A percentile compares a stretch with the other conserved stretches of the same genome.
Conservation (phyloP, 768 basidiomycete genomes). For the Mycena albidolilacea region DNA sequence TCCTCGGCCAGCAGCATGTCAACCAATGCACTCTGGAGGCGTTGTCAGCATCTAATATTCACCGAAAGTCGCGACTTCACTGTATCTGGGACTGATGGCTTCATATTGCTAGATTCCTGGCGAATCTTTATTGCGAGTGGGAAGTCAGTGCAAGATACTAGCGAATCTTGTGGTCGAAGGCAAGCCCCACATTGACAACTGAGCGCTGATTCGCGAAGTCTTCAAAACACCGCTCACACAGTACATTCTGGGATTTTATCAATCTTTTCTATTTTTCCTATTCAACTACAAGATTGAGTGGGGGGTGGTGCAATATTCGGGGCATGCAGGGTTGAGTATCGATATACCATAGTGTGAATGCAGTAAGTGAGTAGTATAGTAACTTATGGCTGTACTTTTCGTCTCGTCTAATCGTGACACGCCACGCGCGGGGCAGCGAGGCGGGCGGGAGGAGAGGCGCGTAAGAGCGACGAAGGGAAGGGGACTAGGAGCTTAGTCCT, state of each 20-base stretch:
- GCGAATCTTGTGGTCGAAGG: too few relatives aligned
- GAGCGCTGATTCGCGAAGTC: background rate
- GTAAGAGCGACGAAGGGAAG: slow-evolving; percentile 27
- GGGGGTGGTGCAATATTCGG: slow-evolving; percentile 8
- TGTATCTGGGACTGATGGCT: background rate
- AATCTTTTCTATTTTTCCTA: slow-evolving; percentile 36
- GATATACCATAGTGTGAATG: slow-evolving; percentile 41
- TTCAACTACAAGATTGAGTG: slow-evolving; percentile 37
- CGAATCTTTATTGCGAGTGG: too few relatives aligned
- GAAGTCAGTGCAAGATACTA: too few relatives aligned
- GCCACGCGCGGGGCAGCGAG: slow-evolving; percentile 19
- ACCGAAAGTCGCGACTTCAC: background rate
- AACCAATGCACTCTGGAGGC: slow-evolving; percentile 8
- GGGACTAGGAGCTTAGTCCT: slow-evolving; percentile 68
- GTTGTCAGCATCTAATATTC: background rate
- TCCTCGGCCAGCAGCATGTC: slow-evolving; percentile 20
- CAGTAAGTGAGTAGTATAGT: slow-evolving; percentile 33
- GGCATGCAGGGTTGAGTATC: slow-evolving; percentile 33
- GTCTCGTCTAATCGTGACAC: slow-evolving; percentile 29
- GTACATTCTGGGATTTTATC: slow-evolving; percentile 4
- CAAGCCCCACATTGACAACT: too few relatives aligned
- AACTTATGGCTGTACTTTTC: slow-evolving; percentile 36
- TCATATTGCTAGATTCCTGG: background rate
- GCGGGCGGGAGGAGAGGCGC: slow-evolving; percentile 27
- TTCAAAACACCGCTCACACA: background rate